A percentile compares a stretch with the other conserved stretches of the same genome.
Conservation (phyloP, 2,329 filamentous ascomycete species). For the Diaporthe aspalathi region DNA sequence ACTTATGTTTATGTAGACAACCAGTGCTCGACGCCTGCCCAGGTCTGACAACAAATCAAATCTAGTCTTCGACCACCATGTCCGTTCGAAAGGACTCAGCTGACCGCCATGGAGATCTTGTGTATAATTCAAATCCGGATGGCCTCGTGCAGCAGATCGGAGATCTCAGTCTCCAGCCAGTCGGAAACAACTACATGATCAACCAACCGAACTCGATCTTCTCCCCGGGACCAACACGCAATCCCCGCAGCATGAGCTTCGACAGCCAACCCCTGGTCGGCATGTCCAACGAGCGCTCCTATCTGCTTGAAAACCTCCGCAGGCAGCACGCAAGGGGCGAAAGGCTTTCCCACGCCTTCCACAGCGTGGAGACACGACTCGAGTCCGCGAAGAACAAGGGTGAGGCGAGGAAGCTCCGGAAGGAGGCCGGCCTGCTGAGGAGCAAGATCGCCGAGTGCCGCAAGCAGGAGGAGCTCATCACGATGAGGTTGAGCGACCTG, state of each 20-base stretch:
- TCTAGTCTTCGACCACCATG: background rate
- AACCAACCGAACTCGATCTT: background rate
- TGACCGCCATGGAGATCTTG: background rate
- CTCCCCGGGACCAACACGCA: background rate
- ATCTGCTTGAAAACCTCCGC: conserved; percentile 57
- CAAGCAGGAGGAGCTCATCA: conserved; percentile 59
- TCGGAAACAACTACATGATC: background rate
- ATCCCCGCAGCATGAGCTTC: conserved; percentile 43
- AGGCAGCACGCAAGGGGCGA: conserved; percentile 52
- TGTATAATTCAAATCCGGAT: background rate
- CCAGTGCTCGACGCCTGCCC: background rate
- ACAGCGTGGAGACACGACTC: conserved; percentile 48
- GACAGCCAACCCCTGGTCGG: conserved; percentile 55
- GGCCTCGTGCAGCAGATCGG: conserved; percentile 11
- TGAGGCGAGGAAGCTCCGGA: conserved; percentile 47
- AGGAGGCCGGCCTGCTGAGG: conserved; percentile 55
- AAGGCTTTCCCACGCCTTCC: conserved; percentile 54
- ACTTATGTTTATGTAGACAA: conserved; percentile 21
- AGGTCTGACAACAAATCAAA: background rate
- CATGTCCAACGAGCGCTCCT: conserved; percentile 59
- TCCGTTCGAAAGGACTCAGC: background rate
- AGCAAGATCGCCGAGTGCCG: conserved; percentile 57
- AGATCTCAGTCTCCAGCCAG: background rate
- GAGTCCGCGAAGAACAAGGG: conserved; percentile 37
- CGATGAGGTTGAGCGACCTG: conserved; percentile 61